A percentile compares a stretch with the other conserved stretches of the same genome.
Evolutionary conservation across 78 protist species (phyloP).

Genomic region (Polysphondylium violaceum): DNA sequence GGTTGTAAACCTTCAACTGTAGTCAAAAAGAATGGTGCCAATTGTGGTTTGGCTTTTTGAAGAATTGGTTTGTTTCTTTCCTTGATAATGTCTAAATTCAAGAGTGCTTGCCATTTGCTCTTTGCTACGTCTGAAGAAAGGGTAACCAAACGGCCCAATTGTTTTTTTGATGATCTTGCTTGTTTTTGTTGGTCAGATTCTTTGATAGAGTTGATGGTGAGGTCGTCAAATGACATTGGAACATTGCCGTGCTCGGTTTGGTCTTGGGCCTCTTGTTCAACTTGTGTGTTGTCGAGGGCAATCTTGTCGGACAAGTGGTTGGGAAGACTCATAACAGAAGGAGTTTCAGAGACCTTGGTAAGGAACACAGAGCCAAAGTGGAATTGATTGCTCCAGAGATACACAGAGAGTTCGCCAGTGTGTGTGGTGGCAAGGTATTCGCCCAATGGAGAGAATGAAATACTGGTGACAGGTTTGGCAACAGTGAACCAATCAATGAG

Average conservation of each 20-base stretch:
- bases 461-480: conserved; percentile 42
- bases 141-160: conserved; percentile 43
- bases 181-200: too few relatives aligned
- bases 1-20: conserved; percentile 71
- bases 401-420: conserved; percentile 27
- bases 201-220: too few relatives aligned
- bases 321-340: neutral
- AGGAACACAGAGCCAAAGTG: conserved; percentile 59
- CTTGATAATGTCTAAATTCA: conserved; percentile 71
- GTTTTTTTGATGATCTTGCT: neutral
- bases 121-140: conserved; percentile 27
- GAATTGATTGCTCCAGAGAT: conserved; percentile 80
- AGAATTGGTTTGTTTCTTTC: conserved; percentile 75
- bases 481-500: conserved; percentile 83
- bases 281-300: conserved; percentile 22
- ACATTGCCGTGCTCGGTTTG: neutral
- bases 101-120: conserved; percentile 79
- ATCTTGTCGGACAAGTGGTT: conserved; percentile 9
- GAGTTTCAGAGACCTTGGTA: neutral
- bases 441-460: conserved; percentile 67
- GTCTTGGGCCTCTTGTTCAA: conserved; percentile 7
- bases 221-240: too few relatives aligned
- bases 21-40: conserved; percentile 84
- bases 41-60: conserved; percentile 39
- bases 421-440: conserved; percentile 78